A percentile compares a stretch with the other conserved stretches of the same genome.
Evolutionary conservation across 2,329 filamentous ascomycete genomes (phyloP).

Genomic region (Alternaria postmessia): DNA sequence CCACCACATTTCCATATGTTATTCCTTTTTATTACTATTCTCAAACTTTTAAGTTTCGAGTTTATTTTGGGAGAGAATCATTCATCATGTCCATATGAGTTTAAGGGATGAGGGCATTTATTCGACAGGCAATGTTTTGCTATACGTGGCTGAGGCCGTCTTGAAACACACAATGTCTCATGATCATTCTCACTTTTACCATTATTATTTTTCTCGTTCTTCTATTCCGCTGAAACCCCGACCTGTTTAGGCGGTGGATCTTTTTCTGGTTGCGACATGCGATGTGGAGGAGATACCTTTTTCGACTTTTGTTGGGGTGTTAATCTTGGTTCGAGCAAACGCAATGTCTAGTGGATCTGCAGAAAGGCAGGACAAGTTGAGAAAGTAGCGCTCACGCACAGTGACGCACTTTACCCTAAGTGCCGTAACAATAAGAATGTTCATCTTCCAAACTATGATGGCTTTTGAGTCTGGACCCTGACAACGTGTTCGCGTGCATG

Average conservation of each 20-base stretch:
- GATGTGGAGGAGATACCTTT: slow-evolving; percentile 14
- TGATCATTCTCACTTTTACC: slow-evolving; percentile 12
- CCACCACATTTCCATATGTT: slow-evolving; percentile 9
- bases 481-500: background rate
- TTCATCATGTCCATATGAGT: slow-evolving; percentile 1
- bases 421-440: background rate
- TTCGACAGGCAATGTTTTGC: slow-evolving; percentile 2
- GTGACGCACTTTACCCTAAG: slow-evolving; percentile 5
- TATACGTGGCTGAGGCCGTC: slow-evolving; percentile 14
- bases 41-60: slow-evolving; percentile 2
- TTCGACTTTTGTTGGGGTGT: background rate
- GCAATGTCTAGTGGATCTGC: slow-evolving; percentile 4
- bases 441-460: background rate
- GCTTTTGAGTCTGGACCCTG: background rate
- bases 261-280: background rate
- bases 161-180: slow-evolving; percentile 28
- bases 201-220: background rate
- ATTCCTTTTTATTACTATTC: slow-evolving; percentile 5
- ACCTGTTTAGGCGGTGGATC: slow-evolving; percentile 5
- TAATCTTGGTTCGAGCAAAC: slow-evolving; percentile 1
- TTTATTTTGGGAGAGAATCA: background rate
- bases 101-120: slow-evolving; percentile 5
- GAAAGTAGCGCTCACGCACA: slow-evolving; percentile 1
- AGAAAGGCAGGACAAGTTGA: background rate
- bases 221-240: slow-evolving; percentile 1